phyloP scores from a whole-genome alignment of 345 rosid genomes.

The Acer saccharum region DNA sequence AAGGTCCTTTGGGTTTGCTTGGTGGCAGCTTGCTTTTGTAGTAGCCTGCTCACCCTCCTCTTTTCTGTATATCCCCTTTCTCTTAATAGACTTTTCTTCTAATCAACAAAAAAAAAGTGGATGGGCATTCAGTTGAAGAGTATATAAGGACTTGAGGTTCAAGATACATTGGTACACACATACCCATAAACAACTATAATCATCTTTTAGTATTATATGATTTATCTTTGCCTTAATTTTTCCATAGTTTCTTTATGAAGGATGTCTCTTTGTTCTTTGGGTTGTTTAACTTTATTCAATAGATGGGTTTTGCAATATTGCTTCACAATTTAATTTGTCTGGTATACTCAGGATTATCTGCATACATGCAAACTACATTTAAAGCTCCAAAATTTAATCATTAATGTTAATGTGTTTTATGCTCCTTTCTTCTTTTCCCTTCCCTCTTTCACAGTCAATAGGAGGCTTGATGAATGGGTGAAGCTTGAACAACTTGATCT shows the following conservation, averaged over 20 bases:
- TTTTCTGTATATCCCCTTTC: not conserved
- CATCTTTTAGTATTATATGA: not conserved
- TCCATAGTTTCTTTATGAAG: not conserved
- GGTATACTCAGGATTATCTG: not conserved
- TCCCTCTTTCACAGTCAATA: constrained; percentile 60
- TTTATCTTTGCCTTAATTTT: not conserved
- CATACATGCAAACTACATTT: not conserved
- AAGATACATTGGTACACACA: not conserved
- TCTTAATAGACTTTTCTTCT: no score
- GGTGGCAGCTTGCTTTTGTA: not conserved
- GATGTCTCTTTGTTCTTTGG: not conserved
- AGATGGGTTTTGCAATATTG: not conserved
- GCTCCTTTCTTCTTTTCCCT: not conserved
- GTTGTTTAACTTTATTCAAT: not conserved
- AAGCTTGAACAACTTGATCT: constrained; percentile 92
- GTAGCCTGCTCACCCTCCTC: not conserved
- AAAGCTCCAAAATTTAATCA: not conserved
- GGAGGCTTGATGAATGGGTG: constrained; percentile 99
- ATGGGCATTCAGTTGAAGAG: not conserved
- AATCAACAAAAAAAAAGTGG: no score
- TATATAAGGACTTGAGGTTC: not conserved
- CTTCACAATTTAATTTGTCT: not conserved
- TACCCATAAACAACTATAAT: not conserved
- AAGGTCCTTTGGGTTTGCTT: not conserved
- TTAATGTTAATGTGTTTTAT: not conserved